Percentiles rank a stretch among this genome's conserved stretches.
Conservation (phyloP, 169 alveolate genomes). For the Eimeria brunetti region DNA sequence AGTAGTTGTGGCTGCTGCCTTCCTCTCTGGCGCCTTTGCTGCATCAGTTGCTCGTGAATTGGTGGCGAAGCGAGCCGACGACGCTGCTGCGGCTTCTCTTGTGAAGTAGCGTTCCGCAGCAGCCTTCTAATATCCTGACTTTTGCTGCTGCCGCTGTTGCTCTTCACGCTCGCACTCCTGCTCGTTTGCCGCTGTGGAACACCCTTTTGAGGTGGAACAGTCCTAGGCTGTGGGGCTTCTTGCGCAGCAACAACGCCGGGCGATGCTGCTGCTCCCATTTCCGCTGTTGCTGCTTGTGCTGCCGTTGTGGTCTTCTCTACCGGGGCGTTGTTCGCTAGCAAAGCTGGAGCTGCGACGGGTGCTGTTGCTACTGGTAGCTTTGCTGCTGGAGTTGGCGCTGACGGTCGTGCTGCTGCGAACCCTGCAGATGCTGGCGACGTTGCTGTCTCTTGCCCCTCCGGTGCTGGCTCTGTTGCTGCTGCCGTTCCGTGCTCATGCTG, state of each 20-base stretch:
- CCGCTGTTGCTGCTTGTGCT: constrained; percentile 9
- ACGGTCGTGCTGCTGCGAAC: constrained; percentile 8
- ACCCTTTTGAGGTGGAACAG: neutral
- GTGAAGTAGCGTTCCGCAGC: neutral
- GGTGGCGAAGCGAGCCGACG: constrained; percentile 58
- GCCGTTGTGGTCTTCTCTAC: neutral
- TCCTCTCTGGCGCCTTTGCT: constrained; percentile 29
- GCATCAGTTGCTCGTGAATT: constrained; percentile 65
- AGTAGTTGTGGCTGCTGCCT: constrained; percentile 39
- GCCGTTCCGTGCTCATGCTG: constrained; percentile 36
- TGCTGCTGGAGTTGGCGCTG: neutral
- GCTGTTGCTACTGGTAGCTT: neutral
- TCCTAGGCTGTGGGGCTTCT: neutral
- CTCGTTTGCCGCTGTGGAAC: neutral
- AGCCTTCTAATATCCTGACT: neutral
- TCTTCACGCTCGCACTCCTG: neutral
- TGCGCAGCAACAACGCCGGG: neutral
- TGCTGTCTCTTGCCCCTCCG: constrained; percentile 37
- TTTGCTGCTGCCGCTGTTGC: constrained; percentile 22
- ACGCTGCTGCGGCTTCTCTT: constrained; percentile 24
- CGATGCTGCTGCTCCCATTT: neutral
- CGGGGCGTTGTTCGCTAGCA: neutral
- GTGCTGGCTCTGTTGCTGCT: neutral
- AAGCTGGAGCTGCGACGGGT: neutral
- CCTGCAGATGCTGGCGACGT: neutral